Evolutionary conservation across 1,284 basidiomycete species (phyloP).

Genomic region (Cutaneotrichosporon dermatis): DNA sequence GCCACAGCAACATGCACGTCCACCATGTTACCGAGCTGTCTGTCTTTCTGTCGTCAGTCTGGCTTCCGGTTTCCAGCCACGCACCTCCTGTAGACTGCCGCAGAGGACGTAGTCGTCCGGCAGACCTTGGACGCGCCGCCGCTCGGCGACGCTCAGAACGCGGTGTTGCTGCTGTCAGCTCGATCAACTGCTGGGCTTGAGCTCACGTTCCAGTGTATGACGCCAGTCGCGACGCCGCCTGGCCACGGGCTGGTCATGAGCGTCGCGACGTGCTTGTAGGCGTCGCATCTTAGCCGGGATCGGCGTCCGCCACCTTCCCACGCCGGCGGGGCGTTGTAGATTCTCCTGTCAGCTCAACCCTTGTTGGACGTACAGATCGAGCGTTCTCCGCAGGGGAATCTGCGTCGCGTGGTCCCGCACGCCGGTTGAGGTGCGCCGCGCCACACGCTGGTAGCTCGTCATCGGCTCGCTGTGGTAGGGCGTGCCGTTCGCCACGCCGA

Average conservation of each 20-base stretch:
- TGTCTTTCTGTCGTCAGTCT: constrained; percentile 11
- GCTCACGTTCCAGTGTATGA: constrained; percentile 25
- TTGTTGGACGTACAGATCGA: background rate
- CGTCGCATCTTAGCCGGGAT: background rate
- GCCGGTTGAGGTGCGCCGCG: constrained; percentile 2
- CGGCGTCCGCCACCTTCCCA: background rate
- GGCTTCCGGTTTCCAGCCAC: no score
- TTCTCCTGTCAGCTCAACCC: background rate
- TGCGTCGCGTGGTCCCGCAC: constrained; percentile 22
- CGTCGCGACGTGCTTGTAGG: constrained; percentile 8
- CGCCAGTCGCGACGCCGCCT: constrained; percentile 13
- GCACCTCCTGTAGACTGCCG: constrained; percentile 16
- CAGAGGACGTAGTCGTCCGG: constrained; percentile 24
- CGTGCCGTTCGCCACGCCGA: constrained; percentile 11
- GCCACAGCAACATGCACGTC: constrained; percentile 21
- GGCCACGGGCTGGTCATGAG: constrained; percentile 19
- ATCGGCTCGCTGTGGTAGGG: constrained; percentile 6
- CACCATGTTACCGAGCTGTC: constrained; percentile 23
- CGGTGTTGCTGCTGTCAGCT: constrained; percentile 9
- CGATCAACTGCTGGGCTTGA: background rate
- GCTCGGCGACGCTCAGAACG: constrained; percentile 25
- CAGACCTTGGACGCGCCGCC: constrained; percentile 28
- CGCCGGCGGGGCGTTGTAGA: background rate
- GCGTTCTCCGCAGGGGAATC: background rate
- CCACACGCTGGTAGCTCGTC: constrained; percentile 19